These are phyloP conservation scores for Lachnellula arida DNA, from an alignment of 2,329 filamentous ascomycete genomes.

Conservation along the genomic window DNA sequence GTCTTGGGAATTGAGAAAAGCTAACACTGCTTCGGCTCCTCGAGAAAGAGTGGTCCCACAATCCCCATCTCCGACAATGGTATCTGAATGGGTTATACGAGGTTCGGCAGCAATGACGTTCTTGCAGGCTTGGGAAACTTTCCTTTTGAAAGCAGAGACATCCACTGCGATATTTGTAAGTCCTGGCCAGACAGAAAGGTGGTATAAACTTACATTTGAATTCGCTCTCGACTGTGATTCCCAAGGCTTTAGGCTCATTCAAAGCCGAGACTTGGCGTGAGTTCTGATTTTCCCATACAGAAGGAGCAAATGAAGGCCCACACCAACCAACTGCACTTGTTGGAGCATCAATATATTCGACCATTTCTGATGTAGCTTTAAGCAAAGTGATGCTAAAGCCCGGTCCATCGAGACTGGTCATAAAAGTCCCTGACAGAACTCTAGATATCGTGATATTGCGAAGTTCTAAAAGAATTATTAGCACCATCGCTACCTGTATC, in stretches of 20 bases:
- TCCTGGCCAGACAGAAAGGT: too few relatives aligned
- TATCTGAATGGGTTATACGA: conserved; percentile 48
- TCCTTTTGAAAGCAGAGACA: too few relatives aligned
- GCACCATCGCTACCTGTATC: too few relatives aligned
- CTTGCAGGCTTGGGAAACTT: conserved; percentile 13
- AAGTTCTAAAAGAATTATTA: conserved; percentile 25
- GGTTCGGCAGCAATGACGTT: conserved; percentile 39
- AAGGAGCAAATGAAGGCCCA: too few relatives aligned
- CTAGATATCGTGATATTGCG: conserved; percentile 33
- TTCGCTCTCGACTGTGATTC: too few relatives aligned
- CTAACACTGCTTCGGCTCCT: conserved; percentile 29
- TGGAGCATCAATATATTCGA: conserved; percentile 11
- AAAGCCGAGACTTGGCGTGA: too few relatives aligned
- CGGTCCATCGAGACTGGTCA: conserved; percentile 48
- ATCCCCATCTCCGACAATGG: conserved; percentile 32
- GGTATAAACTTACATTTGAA: too few relatives aligned
- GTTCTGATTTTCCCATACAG: too few relatives aligned
- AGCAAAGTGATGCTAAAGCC: conserved; percentile 50
- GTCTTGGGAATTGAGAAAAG: conserved; percentile 23
- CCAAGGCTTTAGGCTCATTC: too few relatives aligned
- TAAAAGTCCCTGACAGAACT: conserved; percentile 42
- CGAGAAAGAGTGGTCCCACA: conserved; percentile 29
- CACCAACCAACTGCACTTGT: too few relatives aligned
- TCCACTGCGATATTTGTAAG: too few relatives aligned
- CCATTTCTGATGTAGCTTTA: conserved; percentile 37